Evolutionary conservation across 345 rosid genomes (phyloP).

Genomic region (Turritis glabra): DNA sequence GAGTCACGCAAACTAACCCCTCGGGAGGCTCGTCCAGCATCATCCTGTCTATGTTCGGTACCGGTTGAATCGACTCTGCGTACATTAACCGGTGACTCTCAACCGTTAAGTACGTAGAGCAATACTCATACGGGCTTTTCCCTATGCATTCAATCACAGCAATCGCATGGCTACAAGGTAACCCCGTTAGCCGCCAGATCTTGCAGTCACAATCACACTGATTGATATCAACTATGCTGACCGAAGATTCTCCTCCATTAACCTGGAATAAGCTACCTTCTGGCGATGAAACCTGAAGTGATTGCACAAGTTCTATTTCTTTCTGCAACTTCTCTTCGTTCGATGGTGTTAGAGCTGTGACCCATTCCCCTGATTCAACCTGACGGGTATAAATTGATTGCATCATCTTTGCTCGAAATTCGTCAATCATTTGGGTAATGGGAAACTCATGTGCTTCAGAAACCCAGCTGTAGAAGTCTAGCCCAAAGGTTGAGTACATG

Average conservation of each 20-base stretch:
- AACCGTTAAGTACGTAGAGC: slow-evolving; percentile 64
- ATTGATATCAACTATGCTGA: slow-evolving; percentile 60
- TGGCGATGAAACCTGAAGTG: slow-evolving; percentile 56
- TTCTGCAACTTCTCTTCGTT: slow-evolving; percentile 76
- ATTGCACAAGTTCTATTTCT: slow-evolving; percentile 50
- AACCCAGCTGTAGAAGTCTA: slow-evolving; percentile 84
- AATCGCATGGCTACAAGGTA: slow-evolving; percentile 86
- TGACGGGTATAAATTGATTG: slow-evolving; percentile 67
- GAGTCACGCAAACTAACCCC: slow-evolving; percentile 56
- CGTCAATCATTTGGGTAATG: slow-evolving; percentile 83
- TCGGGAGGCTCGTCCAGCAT: slow-evolving; percentile 46
- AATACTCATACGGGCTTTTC: slow-evolving; percentile 72
- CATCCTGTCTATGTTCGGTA: slow-evolving; percentile 71
- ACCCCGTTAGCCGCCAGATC: slow-evolving; percentile 69
- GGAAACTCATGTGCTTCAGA: slow-evolving; percentile 88
- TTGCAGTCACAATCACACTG: slow-evolving; percentile 82
- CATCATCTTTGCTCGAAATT: slow-evolving; percentile 82
- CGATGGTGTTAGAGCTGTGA: slow-evolving; percentile 65
- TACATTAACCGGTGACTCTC: slow-evolving; percentile 59
- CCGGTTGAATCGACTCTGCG: slow-evolving; percentile 75
- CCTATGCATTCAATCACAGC: slow-evolving; percentile 62
- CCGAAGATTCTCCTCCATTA: slow-evolving; percentile 56
- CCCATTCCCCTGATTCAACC: slow-evolving; percentile 74
- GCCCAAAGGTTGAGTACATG: slow-evolving; percentile 72
- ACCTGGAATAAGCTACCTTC: slow-evolving; percentile 65